Evolutionary conservation across 2,329 filamentous ascomycete species (phyloP).

Genomic region (Aspergillus udagawae): DNA sequence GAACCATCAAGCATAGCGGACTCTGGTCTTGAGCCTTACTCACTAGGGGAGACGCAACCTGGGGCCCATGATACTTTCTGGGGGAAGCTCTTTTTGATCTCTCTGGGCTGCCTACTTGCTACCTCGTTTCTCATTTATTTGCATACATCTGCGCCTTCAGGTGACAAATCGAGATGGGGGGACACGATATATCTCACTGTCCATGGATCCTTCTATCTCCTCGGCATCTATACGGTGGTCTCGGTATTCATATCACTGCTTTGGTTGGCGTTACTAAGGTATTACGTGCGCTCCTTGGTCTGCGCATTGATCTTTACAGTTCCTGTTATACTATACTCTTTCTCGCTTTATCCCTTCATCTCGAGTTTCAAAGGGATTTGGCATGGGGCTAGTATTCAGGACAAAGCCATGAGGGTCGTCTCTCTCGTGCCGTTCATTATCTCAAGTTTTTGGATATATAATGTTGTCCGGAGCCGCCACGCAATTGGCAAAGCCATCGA

Average conservation of each 20-base stretch:
- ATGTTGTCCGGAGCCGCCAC: slow-evolving; percentile 74
- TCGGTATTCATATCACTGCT: slow-evolving; percentile 80
- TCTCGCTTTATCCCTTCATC: slow-evolving; percentile 86
- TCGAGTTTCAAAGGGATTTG: slow-evolving; percentile 78
- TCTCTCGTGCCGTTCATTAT: slow-evolving; percentile 71
- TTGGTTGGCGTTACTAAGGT: slow-evolving; percentile 84
- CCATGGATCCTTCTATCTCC: slow-evolving; percentile 79
- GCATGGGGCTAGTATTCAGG: slow-evolving; percentile 76
- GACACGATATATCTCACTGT: slow-evolving; percentile 94
- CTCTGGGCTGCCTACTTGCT: slow-evolving; percentile 76
- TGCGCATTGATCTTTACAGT: slow-evolving; percentile 77
- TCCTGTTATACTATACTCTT: slow-evolving; percentile 79
- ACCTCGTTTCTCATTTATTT: slow-evolving; percentile 87
- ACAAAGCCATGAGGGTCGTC: slow-evolving; percentile 82
- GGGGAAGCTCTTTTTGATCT: slow-evolving; percentile 83
- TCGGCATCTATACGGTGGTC: slow-evolving; percentile 88
- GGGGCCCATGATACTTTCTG: slow-evolving; percentile 88
- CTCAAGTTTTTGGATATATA: slow-evolving; percentile 75
- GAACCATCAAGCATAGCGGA: slow-evolving; percentile 47
- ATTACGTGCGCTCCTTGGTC: slow-evolving; percentile 82
- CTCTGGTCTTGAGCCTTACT: slow-evolving; percentile 54
- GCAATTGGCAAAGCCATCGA: slow-evolving; percentile 78
- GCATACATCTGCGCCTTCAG: slow-evolving; percentile 70
- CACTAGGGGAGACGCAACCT: slow-evolving; percentile 61
- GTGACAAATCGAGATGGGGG: slow-evolving; percentile 66